phyloP scores from a whole-genome alignment of 1,284 basidiomycete species.

The Rhodotorula sp. region DNA sequence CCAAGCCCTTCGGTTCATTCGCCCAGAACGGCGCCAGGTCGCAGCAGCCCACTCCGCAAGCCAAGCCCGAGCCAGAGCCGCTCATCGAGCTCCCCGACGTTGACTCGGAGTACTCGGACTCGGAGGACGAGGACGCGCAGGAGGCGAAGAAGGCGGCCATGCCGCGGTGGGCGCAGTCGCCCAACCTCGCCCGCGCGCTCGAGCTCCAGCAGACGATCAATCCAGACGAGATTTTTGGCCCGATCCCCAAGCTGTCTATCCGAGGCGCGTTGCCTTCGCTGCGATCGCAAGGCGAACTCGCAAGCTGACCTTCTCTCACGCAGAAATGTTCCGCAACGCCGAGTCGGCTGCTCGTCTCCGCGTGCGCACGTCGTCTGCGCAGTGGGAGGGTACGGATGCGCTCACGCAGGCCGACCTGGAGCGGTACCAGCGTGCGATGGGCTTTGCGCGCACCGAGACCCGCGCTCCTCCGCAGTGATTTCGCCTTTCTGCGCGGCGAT shows the following conservation, averaged over 20 bases:
- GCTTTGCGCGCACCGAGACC: constrained; percentile 52
- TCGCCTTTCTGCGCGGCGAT: too few species aligned
- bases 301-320: too few species aligned
- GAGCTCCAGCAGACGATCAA: constrained; percentile 71
- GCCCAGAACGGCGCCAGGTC: constrained; percentile 44
- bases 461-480: neutral
- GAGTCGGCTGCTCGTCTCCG: constrained; percentile 66
- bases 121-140: constrained; percentile 74
- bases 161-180: constrained; percentile 86
- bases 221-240: constrained; percentile 88
- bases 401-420: constrained; percentile 76
- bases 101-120: constrained; percentile 92
- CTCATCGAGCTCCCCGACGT: constrained; percentile 84
- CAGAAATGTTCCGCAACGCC: constrained; percentile 58
- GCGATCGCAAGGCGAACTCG: constrained; percentile 42
- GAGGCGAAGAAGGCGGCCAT: constrained; percentile 63
- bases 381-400: constrained; percentile 83
- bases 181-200: constrained; percentile 72
- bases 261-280: constrained; percentile 54
- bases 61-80: constrained; percentile 51
- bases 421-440: constrained; percentile 86
- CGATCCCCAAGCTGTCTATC: constrained; percentile 78
- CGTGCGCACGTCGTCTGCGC: constrained; percentile 84
- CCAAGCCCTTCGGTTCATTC: constrained; percentile 22
- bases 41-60: constrained; percentile 49